Conservation (phyloP, 768 basidiomycete genomes). For the Amanita subjunquillea region DNA sequence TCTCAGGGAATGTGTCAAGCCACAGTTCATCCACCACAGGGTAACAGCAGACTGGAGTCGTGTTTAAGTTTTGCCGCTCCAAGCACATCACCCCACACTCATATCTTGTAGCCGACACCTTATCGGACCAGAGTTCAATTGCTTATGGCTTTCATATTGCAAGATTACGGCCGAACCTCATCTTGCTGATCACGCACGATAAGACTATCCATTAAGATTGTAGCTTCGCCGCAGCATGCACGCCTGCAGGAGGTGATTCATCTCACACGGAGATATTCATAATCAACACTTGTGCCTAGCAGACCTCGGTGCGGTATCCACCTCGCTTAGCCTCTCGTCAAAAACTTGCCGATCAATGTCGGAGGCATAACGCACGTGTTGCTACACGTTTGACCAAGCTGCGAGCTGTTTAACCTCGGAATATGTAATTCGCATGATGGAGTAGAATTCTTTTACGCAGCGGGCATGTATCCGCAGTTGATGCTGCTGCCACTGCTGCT, state of each 20-base stretch:
- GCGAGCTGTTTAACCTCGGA: neutral
- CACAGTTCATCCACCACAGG: neutral
- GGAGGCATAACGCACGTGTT: neutral
- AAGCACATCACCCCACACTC: neutral
- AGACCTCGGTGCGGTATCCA: neutral
- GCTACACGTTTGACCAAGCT: neutral
- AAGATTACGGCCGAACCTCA: neutral
- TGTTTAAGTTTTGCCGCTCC: neutral
- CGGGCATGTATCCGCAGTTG: no score
- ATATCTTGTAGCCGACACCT: neutral
- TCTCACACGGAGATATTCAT: no score
- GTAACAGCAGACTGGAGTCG: neutral
- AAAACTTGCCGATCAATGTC: neutral
- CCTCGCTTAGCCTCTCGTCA: neutral
- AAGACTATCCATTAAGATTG: no score
- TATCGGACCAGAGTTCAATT: neutral
- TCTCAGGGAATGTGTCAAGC: no score
- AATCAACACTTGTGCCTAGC: neutral
- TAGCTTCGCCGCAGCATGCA: neutral
- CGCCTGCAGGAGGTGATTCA: no score
- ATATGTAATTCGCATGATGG: no score
- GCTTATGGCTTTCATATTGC: neutral
- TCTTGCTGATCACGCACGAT: no score
- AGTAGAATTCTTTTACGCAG: no score
- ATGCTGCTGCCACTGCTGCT: no score